phyloP scores from a whole-genome alignment of 108 stramenopile genomes.

The Fragilaria crotonensis region DNA sequence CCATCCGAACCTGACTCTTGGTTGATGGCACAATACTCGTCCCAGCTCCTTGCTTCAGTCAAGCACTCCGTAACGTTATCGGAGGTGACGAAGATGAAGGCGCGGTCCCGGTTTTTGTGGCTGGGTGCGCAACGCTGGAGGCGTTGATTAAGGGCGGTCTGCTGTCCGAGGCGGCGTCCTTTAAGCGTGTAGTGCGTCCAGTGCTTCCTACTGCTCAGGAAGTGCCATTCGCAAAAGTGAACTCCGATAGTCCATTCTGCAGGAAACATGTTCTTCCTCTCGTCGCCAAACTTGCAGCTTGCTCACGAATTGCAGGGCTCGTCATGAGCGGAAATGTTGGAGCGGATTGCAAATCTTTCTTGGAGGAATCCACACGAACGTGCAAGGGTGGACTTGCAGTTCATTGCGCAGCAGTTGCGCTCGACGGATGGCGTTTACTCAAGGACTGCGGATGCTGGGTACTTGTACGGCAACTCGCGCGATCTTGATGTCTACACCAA shows the following conservation, averaged over 20 bases:
- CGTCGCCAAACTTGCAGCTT: conserved; percentile 41
- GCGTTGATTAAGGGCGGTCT: conserved; percentile 35
- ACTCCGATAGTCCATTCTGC: conserved; percentile 16
- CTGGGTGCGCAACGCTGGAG: conserved; percentile 52
- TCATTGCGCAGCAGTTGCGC: conserved; percentile 52
- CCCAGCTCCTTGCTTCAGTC: conserved; percentile 68
- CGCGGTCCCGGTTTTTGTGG: conserved; percentile 45
- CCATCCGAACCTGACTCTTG: conserved; percentile 40
- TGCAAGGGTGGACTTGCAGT: conserved; percentile 34
- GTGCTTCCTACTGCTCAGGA: conserved; percentile 27
- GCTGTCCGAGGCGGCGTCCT: conserved; percentile 39
- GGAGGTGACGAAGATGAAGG: conserved; percentile 30
- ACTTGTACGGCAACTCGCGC: conserved; percentile 10
- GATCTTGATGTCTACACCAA: conserved; percentile 29
- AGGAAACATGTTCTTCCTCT: not conserved
- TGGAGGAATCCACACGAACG: conserved; percentile 16
- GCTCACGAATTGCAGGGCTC: conserved; percentile 31
- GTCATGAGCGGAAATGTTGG: conserved; percentile 14
- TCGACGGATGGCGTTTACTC: conserved; percentile 62
- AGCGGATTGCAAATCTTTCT: conserved; percentile 20
- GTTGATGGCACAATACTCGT: conserved; percentile 62
- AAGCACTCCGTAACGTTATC: conserved; percentile 52
- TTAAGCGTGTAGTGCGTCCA: conserved; percentile 59
- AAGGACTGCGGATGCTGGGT: conserved; percentile 1
- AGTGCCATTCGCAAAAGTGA: conserved; percentile 23